A percentile compares a stretch with the other conserved stretches of the same genome.
These are phyloP conservation scores for Candida silvicultrix DNA, from an alignment of 805 yeast genomes.

Conservation along the genomic window DNA sequence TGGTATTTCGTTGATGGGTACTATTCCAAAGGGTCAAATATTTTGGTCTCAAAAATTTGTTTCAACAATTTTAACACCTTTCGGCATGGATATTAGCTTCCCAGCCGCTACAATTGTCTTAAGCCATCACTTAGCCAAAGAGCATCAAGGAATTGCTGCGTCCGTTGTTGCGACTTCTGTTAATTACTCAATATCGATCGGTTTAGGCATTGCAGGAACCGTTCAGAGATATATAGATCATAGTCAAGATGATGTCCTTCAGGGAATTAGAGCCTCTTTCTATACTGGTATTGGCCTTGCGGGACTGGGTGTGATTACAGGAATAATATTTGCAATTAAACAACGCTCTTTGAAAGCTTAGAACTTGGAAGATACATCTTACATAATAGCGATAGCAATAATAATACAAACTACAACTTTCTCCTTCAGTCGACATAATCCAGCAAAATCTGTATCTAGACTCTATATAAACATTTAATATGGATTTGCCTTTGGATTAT, in stretches of 20 bases:
- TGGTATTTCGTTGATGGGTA: background rate
- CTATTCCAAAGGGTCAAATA: background rate
- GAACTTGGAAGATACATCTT: no score
- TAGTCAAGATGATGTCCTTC: no score
- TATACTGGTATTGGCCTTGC: no score
- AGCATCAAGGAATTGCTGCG: conserved; percentile 65
- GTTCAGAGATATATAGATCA: background rate
- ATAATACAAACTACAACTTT: no score
- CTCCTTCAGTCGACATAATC: no score
- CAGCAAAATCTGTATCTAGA: no score
- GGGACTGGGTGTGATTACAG: no score
- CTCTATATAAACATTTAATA: no score
- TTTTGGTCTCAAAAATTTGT: conserved; percentile 50
- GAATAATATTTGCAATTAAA: no score
- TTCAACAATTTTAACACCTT: conserved; percentile 41
- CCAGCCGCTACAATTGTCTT: conserved; percentile 60
- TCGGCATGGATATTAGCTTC: conserved; percentile 67
- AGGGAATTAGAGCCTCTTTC: no score
- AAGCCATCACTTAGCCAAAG: conserved; percentile 44
- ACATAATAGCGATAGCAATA: no score
- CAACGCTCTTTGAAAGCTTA: background rate
- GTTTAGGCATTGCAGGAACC: conserved; percentile 56
- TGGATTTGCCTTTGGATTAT: no score
- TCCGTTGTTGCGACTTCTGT: conserved; percentile 55
- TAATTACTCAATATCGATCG: conserved; percentile 58